Evolutionary conservation across 2,329 filamentous ascomycete species (phyloP).

Genomic region (Sporothrix pseudoabietina): DNA sequence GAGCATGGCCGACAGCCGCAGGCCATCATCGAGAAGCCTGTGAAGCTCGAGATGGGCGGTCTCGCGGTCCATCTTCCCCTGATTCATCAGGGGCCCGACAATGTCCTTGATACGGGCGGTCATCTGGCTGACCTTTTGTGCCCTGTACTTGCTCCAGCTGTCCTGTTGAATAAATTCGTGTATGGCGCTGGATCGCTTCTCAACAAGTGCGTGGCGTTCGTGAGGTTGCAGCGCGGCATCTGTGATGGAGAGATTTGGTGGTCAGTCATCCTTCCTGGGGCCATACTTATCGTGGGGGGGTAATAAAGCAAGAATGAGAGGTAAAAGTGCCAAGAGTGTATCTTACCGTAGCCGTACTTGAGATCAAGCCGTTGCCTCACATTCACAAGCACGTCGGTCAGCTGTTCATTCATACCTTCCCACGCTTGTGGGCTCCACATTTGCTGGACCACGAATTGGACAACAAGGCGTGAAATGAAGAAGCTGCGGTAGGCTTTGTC

Average conservation of each 20-base stretch:
- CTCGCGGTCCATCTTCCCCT: constrained; percentile 43
- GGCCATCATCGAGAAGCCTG: constrained; percentile 46
- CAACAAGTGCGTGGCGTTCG: constrained; percentile 44
- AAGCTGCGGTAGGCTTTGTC: constrained; percentile 40
- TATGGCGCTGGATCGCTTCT: constrained; percentile 44
- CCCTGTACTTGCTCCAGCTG: constrained; percentile 38
- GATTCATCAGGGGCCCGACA: constrained; percentile 49
- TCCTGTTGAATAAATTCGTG: constrained; percentile 40
- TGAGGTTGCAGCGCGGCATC: constrained; percentile 31
- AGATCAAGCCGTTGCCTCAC: constrained; percentile 36
- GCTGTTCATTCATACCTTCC: constrained; percentile 38
- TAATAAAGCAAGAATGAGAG: background rate
- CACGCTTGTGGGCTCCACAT: constrained; percentile 44
- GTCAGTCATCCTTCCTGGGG: background rate
- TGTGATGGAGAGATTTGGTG: background rate
- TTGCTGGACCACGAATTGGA: constrained; percentile 44
- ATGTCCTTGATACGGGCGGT: constrained; percentile 41
- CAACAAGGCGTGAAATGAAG: constrained; percentile 45
- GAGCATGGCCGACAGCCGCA: constrained; percentile 52
- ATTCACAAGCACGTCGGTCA: constrained; percentile 36
- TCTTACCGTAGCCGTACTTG: constrained; percentile 39
- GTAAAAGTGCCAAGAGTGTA: background rate
- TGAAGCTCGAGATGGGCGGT: constrained; percentile 49
- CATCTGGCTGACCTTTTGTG: constrained; percentile 36
- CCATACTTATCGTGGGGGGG: too few species aligned